Percentiles rank a stretch among this genome's conserved stretches.
These are phyloP conservation scores for Chlorella sp. DNA, from an alignment of 139 green algal genomes.

Conservation along the genomic window DNA sequence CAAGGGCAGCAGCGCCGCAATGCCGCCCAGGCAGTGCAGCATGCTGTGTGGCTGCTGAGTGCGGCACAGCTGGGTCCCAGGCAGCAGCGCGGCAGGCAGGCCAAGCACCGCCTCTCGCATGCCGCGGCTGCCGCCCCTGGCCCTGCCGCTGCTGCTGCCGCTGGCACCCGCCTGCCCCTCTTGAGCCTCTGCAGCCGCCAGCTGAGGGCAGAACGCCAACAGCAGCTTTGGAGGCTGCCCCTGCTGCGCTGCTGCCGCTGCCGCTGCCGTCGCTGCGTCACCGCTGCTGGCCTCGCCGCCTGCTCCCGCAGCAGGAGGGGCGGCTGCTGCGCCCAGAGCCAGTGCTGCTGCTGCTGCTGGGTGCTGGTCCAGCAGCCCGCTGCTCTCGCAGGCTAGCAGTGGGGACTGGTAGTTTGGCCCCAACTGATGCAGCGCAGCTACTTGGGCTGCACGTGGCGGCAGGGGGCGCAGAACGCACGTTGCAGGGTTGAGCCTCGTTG, in stretches of 20 bases:
- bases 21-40: constrained; percentile 63
- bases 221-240: constrained; percentile 1
- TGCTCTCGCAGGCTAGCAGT: constrained; percentile 41
- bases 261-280: not conserved
- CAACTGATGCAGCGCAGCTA: constrained; percentile 43
- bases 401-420: constrained; percentile 53
- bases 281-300: not conserved
- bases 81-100: constrained; percentile 44
- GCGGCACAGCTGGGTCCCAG: constrained; percentile 56
- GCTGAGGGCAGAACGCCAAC: constrained; percentile 19
- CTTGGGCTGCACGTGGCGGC: constrained; percentile 38
- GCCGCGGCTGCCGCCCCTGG: not conserved
- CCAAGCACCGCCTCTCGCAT: constrained; percentile 20
- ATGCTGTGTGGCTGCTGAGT: constrained; percentile 53
- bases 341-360: constrained; percentile 32
- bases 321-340: not conserved
- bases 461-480: no score
- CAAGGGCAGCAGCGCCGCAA: constrained; percentile 57
- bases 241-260: not conserved
- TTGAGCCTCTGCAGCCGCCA: not conserved
- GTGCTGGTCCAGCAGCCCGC: constrained; percentile 46
- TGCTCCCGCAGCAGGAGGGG: not conserved
- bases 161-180: not conserved
- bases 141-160: not conserved
- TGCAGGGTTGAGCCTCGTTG: no score